A percentile compares a stretch with the other conserved stretches of the same genome.
Conservation (phyloP, 202 grass and related monocot genomes). For the Bolboschoenoplectus hybrid region DNA sequence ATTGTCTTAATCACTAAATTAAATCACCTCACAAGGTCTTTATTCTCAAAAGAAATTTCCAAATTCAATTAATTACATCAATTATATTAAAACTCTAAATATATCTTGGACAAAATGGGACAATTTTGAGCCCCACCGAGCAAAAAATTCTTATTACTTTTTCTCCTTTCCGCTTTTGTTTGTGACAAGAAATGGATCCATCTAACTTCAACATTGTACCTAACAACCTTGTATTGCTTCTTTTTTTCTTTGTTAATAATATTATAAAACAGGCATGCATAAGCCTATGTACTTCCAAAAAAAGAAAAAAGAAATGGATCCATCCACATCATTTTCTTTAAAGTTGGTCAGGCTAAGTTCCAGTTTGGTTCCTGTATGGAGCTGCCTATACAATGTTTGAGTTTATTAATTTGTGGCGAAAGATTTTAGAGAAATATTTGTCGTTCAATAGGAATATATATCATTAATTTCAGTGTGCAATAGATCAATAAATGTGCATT, state of each 20-base stretch:
- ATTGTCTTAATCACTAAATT: too few species aligned
- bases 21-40: too few species aligned
- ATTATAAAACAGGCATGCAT: too few species aligned
- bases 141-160: not conserved
- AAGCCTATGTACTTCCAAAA: too few species aligned
- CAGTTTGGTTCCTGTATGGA: constrained; percentile 21
- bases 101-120: constrained; percentile 10
- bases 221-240: too few species aligned
- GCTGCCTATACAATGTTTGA: constrained; percentile 5
- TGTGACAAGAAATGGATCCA: not conserved
- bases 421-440: not conserved
- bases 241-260: too few species aligned
- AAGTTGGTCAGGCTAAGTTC: constrained; percentile 10
- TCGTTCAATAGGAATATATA: not conserved
- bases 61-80: not conserved
- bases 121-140: not conserved
- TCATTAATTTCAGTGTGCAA: not conserved
- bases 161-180: not conserved
- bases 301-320: not conserved
- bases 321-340: constrained; percentile 4
- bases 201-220: too few species aligned
- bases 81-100: not conserved
- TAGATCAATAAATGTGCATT: too few species aligned
- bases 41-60: too few species aligned
- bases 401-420: not conserved